Evolutionary conservation across 768 basidiomycete species (phyloP), one percentile per base, ranked within the genome.

Genomic region (Mrakia frigida): DNA sequence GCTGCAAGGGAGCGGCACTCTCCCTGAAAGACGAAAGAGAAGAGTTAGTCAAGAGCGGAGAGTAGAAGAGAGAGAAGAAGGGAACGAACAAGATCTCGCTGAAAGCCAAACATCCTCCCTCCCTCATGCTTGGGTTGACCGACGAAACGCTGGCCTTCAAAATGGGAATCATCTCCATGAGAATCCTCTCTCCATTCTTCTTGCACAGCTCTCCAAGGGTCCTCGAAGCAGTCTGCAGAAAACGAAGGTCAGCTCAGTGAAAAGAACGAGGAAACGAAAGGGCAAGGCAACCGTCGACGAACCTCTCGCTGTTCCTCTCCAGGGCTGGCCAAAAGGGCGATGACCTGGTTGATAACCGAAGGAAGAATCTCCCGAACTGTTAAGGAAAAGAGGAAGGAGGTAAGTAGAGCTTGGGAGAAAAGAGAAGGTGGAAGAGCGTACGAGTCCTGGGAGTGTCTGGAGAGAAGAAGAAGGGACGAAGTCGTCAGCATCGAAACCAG

Each of bases 261-360:
- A n/a, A n/a, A 9, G 14, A 61, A 18, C 46, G 10, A 39, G n/a
- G 4, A 37, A 41, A 41, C 13, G 7, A 43, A 69, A 39, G 11
- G 43, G 43, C 23, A 23, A 39, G 16, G 3, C 31, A 21, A 39
- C 33, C 37, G 21, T 13, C 2, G 13, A 77, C 82, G 61, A 75
- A 93, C 94, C 88, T 98, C 95, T 85, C 93, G 89, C 81, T 95
- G 93, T 79, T 98, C 96, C 76, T 86, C 86, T 79, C 92, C 91
- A 61, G 89, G 86, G 74, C 89, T 88, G 33, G 93, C 91, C 63
- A 97, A 88, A 23, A 97, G 81, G 14, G 83, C 84, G 75, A 86
- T 85, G 74, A 98, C 86, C 77, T 94, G 87, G 60, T 85, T 85
- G 61, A 96, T 86, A 79, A 99, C 88, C 75, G 94, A 89, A 2